phyloP scores from a whole-genome alignment of 2,329 filamentous ascomycete genomes.

The Hysterium pulicare region DNA sequence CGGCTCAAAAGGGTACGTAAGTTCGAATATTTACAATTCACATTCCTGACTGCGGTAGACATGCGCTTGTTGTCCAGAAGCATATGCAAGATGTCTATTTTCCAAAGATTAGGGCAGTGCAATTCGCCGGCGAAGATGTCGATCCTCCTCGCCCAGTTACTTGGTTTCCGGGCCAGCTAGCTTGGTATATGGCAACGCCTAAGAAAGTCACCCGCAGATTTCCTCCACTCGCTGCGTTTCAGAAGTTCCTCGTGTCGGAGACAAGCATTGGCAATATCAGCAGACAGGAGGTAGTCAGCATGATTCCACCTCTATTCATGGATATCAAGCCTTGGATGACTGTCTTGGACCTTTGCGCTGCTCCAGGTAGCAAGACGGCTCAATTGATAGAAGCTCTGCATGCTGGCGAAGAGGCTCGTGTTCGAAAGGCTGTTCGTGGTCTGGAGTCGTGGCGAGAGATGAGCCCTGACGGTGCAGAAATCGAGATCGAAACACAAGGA shows the following conservation, averaged over 20 bases:
- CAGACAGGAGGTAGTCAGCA: slow-evolving; percentile 95
- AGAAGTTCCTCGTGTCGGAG: slow-evolving; percentile 96
- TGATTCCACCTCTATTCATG: slow-evolving; percentile 95
- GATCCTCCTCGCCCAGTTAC: slow-evolving; percentile 76
- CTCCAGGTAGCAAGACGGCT: slow-evolving; percentile 93
- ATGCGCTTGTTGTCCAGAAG: slow-evolving; percentile 88
- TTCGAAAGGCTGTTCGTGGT: slow-evolving; percentile 66
- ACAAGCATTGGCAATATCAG: slow-evolving; percentile 97
- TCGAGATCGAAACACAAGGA: slow-evolving; percentile 19
- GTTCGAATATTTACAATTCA: background rate
- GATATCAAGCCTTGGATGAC: slow-evolving; percentile 88
- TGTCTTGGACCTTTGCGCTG: slow-evolving; percentile 92
- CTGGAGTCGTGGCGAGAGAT: slow-evolving; percentile 57
- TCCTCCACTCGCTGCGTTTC: slow-evolving; percentile 89
- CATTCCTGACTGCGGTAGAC: slow-evolving; percentile 48
- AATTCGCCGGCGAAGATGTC: slow-evolving; percentile 76
- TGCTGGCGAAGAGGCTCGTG: slow-evolving; percentile 82
- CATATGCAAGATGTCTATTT: slow-evolving; percentile 86
- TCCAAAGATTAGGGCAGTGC: slow-evolving; percentile 81
- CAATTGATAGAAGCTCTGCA: slow-evolving; percentile 95
- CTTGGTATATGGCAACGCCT: slow-evolving; percentile 97
- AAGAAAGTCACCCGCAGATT: slow-evolving; percentile 95
- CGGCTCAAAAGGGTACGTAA: slow-evolving; percentile 77
- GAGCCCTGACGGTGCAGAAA: slow-evolving; percentile 43
- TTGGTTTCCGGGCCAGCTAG: slow-evolving; percentile 93